phyloP scores from a whole-genome alignment of 2,329 filamentous ascomycete genomes.

The Stagonosporopsis rhizophila region DNA sequence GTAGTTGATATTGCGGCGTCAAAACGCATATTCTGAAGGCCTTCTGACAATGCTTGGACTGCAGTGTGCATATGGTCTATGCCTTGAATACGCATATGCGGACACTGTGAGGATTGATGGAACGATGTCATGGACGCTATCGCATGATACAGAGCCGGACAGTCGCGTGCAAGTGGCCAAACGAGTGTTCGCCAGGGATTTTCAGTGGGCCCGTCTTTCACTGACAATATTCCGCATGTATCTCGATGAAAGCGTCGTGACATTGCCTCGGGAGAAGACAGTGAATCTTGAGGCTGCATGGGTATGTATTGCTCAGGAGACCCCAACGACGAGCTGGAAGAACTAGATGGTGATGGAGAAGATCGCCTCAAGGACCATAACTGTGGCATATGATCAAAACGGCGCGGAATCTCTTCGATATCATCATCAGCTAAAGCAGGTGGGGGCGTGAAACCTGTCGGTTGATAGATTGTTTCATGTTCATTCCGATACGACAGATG shows the following conservation, averaged over 20 bases:
- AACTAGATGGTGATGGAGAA: slow-evolving; percentile 47
- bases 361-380: slow-evolving; percentile 50
- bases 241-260: slow-evolving; percentile 68
- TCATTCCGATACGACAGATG: slow-evolving; percentile 45
- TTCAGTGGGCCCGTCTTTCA: slow-evolving; percentile 72
- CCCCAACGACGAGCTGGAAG: slow-evolving; percentile 44
- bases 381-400: slow-evolving; percentile 39
- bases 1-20: slow-evolving; percentile 75
- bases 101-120: slow-evolving; percentile 66
- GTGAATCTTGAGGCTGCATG: slow-evolving; percentile 57
- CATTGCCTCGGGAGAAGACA: slow-evolving; percentile 66
- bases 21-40: slow-evolving; percentile 68
- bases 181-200: slow-evolving; percentile 75
- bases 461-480: slow-evolving; percentile 45
- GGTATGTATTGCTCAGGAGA: slow-evolving; percentile 39
- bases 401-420: slow-evolving; percentile 63
- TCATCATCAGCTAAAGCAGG: slow-evolving; percentile 53
- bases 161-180: slow-evolving; percentile 71
- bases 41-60: slow-evolving; percentile 64
- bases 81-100: slow-evolving; percentile 65
- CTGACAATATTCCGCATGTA: slow-evolving; percentile 73
- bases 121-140: slow-evolving; percentile 74
- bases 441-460: slow-evolving; percentile 38
- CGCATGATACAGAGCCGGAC: slow-evolving; percentile 71
- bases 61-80: slow-evolving; percentile 74